Percentiles rank a stretch among this genome's conserved stretches.
Evolutionary conservation across 2,329 filamentous ascomycete species (phyloP).

Genomic region (Nemania sp.): DNA sequence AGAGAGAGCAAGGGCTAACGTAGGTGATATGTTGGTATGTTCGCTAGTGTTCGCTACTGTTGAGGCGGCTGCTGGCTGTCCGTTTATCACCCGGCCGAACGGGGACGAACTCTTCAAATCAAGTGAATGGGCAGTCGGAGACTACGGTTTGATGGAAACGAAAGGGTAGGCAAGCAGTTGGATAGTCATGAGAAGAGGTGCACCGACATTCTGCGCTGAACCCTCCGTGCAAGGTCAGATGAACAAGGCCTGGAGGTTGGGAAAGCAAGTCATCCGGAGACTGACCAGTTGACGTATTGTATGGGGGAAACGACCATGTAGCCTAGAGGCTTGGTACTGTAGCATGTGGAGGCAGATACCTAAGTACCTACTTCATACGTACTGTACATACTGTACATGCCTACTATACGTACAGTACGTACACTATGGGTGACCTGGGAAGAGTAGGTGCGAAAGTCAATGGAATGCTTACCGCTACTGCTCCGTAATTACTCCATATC

Average conservation of each 20-base stretch:
- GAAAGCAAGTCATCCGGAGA: constrained; percentile 28
- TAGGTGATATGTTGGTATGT: neutral
- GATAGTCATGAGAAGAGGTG: neutral
- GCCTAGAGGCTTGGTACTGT: neutral
- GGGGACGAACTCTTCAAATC: neutral
- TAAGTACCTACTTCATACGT: neutral
- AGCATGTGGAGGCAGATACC: neutral
- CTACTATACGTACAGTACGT: neutral
- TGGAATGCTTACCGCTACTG: no score
- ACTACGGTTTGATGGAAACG: no score
- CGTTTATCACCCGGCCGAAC: constrained; percentile 7
- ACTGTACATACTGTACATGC: neutral
- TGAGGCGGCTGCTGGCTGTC: no score
- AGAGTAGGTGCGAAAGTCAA: no score
- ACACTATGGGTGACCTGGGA: neutral
- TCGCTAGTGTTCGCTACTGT: no score
- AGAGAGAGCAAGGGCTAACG: neutral
- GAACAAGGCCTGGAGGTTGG: constrained; percentile 11
- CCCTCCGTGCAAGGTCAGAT: constrained; percentile 8
- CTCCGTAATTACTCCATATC: no score
- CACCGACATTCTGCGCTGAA: neutral
- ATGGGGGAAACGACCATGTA: neutral
- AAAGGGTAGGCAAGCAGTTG: neutral
- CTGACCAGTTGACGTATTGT: constrained; percentile 19
- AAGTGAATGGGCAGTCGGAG: no score